phyloP scores from a whole-genome alignment of 106 monocot genomes.

The Dioscorea dumetorum region DNA sequence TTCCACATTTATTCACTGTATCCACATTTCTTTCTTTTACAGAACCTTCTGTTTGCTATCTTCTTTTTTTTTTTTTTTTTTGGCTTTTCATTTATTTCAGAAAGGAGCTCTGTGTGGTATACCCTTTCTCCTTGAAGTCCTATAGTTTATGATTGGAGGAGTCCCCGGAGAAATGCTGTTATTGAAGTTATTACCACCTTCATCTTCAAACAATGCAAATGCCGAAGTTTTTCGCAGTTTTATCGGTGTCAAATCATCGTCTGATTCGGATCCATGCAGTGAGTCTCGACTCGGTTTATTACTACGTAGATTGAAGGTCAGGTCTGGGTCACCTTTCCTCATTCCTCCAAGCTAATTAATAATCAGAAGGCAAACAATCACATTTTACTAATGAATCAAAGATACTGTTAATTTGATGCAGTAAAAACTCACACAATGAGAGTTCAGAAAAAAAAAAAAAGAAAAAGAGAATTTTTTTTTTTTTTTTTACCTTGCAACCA shows the following conservation, averaged over 20 bases:
- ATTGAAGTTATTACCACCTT: background rate
- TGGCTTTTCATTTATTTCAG: slow-evolving; percentile 3
- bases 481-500: slow-evolving; percentile 75
- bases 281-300: slow-evolving; percentile 23
- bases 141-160: slow-evolving; percentile 64
- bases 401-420: too few species aligned
- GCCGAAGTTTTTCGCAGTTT: slow-evolving; percentile 33
- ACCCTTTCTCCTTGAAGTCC: slow-evolving; percentile 81
- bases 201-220: slow-evolving; percentile 15
- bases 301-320: slow-evolving; percentile 44
- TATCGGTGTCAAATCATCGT: slow-evolving; percentile 35
- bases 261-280: slow-evolving; percentile 32
- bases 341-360: slow-evolving; percentile 70
- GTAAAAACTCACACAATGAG: too few species aligned
- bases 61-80: too few species aligned
- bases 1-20: slow-evolving; percentile 2
- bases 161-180: slow-evolving; percentile 68
- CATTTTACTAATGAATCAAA: too few species aligned
- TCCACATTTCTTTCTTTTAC: background rate
- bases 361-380: too few species aligned
- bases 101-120: slow-evolving; percentile 78
- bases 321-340: slow-evolving; percentile 49
- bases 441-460: too few species aligned
- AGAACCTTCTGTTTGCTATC: background rate
- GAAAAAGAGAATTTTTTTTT: background rate